phyloP scores from a whole-genome alignment of 352 stramenopile species.

The Pythium periplocum region DNA sequence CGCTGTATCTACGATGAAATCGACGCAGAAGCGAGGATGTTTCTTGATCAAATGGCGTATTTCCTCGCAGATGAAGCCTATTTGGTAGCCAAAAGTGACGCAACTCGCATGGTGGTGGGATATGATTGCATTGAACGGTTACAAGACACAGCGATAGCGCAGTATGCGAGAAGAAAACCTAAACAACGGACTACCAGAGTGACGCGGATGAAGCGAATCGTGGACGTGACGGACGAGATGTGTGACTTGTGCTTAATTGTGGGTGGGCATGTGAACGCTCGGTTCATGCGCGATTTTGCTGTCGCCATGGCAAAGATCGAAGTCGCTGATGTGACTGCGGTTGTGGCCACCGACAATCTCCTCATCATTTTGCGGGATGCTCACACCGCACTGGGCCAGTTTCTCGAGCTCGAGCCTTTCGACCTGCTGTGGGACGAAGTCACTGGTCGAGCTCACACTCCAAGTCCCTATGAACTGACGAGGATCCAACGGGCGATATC shows the following conservation, averaged over 20 bases:
- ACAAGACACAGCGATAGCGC: not conserved
- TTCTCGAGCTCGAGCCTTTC: slow-evolving; percentile 12
- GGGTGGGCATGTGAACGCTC: slow-evolving; percentile 39
- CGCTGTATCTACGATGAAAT: slow-evolving; percentile 80
- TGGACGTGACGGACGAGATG: slow-evolving; percentile 42
- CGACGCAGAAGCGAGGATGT: slow-evolving; percentile 74
- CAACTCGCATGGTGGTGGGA: slow-evolving; percentile 11
- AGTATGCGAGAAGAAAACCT: too few species aligned
- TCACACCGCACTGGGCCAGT: slow-evolving; percentile 1
- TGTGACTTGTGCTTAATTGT: slow-evolving; percentile 60
- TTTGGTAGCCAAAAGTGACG: slow-evolving; percentile 43
- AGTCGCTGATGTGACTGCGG: slow-evolving; percentile 35
- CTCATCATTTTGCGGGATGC: slow-evolving; percentile 5
- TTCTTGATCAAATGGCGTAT: slow-evolving; percentile 76
- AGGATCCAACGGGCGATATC: slow-evolving; percentile 6
- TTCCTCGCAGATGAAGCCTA: slow-evolving; percentile 63
- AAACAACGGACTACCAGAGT: too few species aligned
- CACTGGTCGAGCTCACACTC: not conserved
- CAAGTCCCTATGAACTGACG: not conserved
- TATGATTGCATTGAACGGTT: slow-evolving; percentile 3
- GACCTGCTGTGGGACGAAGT: slow-evolving; percentile 8
- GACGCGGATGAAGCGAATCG: not conserved
- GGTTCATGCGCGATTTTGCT: slow-evolving; percentile 55
- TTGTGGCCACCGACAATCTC: slow-evolving; percentile 31
- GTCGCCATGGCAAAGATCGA: slow-evolving; percentile 47